phyloP scores from a whole-genome alignment of 2,329 filamentous ascomycete genomes.

The Phaeosphaeriaceae sp. region DNA sequence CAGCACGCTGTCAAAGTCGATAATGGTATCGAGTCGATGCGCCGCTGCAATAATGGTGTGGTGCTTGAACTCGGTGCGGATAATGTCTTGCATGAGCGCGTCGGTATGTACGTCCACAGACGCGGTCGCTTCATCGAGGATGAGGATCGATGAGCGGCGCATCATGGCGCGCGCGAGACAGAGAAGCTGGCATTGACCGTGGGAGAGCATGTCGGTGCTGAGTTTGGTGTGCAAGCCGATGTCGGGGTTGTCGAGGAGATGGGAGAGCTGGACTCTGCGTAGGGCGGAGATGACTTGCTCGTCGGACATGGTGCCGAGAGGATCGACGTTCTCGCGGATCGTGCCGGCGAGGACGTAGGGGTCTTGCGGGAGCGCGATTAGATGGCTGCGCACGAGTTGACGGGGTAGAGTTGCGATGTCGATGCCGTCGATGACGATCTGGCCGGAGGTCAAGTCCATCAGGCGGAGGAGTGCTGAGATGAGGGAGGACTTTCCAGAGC shows the following conservation, averaged over 20 bases:
- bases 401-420: slow-evolving; percentile 53
- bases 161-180: slow-evolving; percentile 62
- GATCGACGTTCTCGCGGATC: slow-evolving; percentile 57
- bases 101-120: slow-evolving; percentile 6
- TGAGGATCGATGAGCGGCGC: slow-evolving; percentile 59
- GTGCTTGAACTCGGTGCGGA: slow-evolving; percentile 16
- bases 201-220: slow-evolving; percentile 55
- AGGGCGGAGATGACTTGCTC: slow-evolving; percentile 49
- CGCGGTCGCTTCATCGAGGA: slow-evolving; percentile 65
- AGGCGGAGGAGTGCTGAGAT: slow-evolving; percentile 55
- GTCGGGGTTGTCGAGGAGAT: slow-evolving; percentile 32
- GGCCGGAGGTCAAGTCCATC: slow-evolving; percentile 50
- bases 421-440: slow-evolving; percentile 55
- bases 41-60: slow-evolving; percentile 12
- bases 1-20: neutral
- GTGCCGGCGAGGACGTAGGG: slow-evolving; percentile 55
- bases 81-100: slow-evolving; percentile 7
- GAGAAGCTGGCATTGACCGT: slow-evolving; percentile 74
- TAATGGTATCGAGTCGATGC: slow-evolving; percentile 4
- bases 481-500: slow-evolving; percentile 58
- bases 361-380: slow-evolving; percentile 59
- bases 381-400: slow-evolving; percentile 49
- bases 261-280: slow-evolving; percentile 51
- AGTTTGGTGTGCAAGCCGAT: slow-evolving; percentile 24
- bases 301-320: slow-evolving; percentile 41